A percentile compares a stretch with the other conserved stretches of the same genome.
These are phyloP conservation scores for Hippophae gyantsensis DNA, from an alignment of 306 rosid species.

Conservation along the genomic window DNA sequence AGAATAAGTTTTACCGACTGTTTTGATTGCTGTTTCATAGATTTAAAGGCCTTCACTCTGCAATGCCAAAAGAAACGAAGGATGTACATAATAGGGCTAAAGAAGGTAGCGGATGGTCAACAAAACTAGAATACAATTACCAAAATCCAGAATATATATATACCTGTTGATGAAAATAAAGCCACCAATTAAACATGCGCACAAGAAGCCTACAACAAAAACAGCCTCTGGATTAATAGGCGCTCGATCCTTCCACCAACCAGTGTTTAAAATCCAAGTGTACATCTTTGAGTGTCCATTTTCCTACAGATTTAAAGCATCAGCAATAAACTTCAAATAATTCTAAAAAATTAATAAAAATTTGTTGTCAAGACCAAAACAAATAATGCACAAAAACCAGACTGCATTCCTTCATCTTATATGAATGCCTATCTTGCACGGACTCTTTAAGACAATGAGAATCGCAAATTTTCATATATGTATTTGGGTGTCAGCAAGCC, in stretches of 20 bases:
- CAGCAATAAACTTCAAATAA: constrained; percentile 3
- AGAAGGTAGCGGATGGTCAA: neutral
- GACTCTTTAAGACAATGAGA: too few relatives aligned
- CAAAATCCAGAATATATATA: neutral
- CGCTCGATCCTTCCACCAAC: constrained; percentile 83
- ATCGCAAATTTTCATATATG: too few relatives aligned
- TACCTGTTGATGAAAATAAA: constrained; percentile 76
- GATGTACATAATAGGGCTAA: too few relatives aligned
- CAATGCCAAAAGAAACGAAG: neutral
- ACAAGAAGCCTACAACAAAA: constrained; percentile 41
- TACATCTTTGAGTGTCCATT: constrained; percentile 68
- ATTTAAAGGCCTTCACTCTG: constrained; percentile 48
- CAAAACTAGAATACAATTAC: neutral
- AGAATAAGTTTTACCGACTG: constrained; percentile 47
- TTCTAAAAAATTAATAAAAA: neutral
- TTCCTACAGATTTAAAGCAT: constrained; percentile 42
- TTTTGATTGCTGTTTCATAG: constrained; percentile 36
- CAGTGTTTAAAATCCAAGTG: constrained; percentile 88
- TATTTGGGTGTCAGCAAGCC: too few relatives aligned
- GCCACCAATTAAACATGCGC: constrained; percentile 52
- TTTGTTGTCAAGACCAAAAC: neutral
- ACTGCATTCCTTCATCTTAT: neutral
- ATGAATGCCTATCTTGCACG: neutral
- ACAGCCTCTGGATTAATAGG: constrained; percentile 81
- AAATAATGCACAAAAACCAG: neutral